These are phyloP conservation scores for Pholiota adiposa DNA, from an alignment of 1,284 basidiomycete genomes.

Conservation along the genomic window DNA sequence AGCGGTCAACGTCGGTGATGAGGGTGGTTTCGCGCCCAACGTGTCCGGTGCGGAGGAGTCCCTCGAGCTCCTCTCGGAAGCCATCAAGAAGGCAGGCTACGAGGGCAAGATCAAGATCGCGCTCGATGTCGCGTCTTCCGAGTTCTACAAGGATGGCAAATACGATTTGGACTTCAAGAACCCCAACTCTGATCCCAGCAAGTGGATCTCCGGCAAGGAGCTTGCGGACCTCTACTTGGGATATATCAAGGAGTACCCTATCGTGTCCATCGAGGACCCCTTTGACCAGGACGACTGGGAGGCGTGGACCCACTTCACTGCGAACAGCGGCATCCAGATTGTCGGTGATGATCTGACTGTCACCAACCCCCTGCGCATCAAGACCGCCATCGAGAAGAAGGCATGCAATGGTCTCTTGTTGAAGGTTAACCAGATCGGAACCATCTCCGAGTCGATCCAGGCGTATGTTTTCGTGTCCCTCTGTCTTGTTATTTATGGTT, in stretches of 20 bases:
- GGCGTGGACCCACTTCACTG: slow-evolving; percentile 94
- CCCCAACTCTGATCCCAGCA: slow-evolving; percentile 96
- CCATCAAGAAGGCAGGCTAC: slow-evolving; percentile 98
- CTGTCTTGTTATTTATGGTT: slow-evolving; percentile 3
- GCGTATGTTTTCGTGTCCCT: slow-evolving; percentile 59
- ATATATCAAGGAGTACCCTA: slow-evolving; percentile 92
- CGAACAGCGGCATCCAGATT: slow-evolving; percentile 81
- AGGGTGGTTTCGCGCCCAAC: slow-evolving; percentile 99
- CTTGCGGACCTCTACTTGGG: slow-evolving; percentile 93
- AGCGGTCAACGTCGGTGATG: slow-evolving; percentile 99
- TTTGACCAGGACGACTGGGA: slow-evolving; percentile 99
- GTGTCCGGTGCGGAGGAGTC: slow-evolving; percentile 97
- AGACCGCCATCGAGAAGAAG: slow-evolving; percentile 99
- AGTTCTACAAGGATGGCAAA: slow-evolving; percentile 99
- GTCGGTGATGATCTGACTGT: slow-evolving; percentile 99
- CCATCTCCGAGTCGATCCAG: slow-evolving; percentile 98
- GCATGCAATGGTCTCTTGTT: slow-evolving; percentile 98
- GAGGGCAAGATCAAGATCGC: slow-evolving; percentile 99
- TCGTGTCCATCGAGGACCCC: slow-evolving; percentile 97
- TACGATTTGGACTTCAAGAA: slow-evolving; percentile 99
- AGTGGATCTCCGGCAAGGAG: slow-evolving; percentile 93
- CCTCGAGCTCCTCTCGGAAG: slow-evolving; percentile 93
- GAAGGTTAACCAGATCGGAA: slow-evolving; percentile 99
- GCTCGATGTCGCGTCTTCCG: slow-evolving; percentile 98
- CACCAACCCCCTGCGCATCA: slow-evolving; percentile 97